These are phyloP conservation scores for Penicillium sclerotigenum DNA, from an alignment of 2,329 filamentous ascomycete species.

Conservation along the genomic window DNA sequence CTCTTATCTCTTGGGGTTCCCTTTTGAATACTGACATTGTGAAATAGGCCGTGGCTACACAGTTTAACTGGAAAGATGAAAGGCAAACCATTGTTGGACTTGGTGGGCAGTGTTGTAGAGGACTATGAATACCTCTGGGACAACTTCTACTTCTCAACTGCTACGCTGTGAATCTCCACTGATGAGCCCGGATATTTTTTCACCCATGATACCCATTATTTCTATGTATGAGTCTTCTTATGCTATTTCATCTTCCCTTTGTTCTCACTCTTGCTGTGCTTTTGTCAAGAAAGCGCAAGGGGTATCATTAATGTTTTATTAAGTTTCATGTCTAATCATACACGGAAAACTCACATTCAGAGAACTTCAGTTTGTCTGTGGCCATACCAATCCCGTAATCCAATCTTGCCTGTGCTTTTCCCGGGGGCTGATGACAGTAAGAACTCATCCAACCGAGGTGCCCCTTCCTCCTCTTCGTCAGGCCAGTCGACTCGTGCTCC, in stretches of 20 bases:
- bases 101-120: constrained; percentile 81
- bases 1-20: background rate
- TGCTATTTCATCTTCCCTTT: constrained; percentile 12
- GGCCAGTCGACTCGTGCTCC: constrained; percentile 82
- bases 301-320: constrained; percentile 30
- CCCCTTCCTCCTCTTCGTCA: constrained; percentile 63
- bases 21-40: constrained; percentile 23
- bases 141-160: constrained; percentile 85
- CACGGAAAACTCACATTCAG: constrained; percentile 40
- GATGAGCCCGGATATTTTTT: constrained; percentile 7
- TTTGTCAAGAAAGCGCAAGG: constrained; percentile 8
- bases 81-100: constrained; percentile 70
- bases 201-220: constrained; percentile 23
- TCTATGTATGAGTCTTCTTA: constrained; percentile 10
- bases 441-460: constrained; percentile 70
- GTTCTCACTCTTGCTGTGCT: constrained; percentile 11
- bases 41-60: constrained; percentile 58
- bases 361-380: constrained; percentile 67
- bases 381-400: constrained; percentile 81
- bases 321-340: constrained; percentile 17
- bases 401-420: constrained; percentile 59
- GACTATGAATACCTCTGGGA: constrained; percentile 99
- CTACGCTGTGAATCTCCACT: constrained; percentile 44
- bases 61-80: constrained; percentile 68
- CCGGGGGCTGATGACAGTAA: constrained; percentile 50